Evolutionary conservation across 2,329 filamentous ascomycete genomes (phyloP).

Genomic region (Aspergillus flavus): DNA sequence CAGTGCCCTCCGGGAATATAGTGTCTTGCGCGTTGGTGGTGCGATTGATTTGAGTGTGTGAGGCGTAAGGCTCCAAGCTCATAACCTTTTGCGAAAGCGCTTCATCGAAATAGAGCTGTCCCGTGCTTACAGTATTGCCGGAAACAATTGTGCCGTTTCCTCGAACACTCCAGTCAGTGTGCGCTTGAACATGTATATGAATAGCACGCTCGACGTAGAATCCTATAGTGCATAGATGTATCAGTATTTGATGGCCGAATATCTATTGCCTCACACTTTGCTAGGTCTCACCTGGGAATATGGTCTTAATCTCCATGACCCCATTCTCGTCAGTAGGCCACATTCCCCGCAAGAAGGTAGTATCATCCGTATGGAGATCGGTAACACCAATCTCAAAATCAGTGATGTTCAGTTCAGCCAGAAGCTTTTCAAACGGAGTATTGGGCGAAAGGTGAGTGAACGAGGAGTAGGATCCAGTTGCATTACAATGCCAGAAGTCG

Average conservation of each 20-base stretch:
- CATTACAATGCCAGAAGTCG: slow-evolving; percentile 50
- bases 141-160: slow-evolving; percentile 31
- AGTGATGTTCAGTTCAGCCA: slow-evolving; percentile 30
- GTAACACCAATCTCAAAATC: slow-evolving; percentile 23
- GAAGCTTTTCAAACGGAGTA: slow-evolving; percentile 30
- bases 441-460: slow-evolving; percentile 32
- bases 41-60: slow-evolving; percentile 39
- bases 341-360: slow-evolving; percentile 51
- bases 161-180: slow-evolving; percentile 33
- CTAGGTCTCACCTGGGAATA: slow-evolving; percentile 35
- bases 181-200: slow-evolving; percentile 53
- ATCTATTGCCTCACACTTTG: background rate
- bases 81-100: slow-evolving; percentile 33
- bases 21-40: slow-evolving; percentile 33
- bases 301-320: slow-evolving; percentile 50
- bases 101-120: slow-evolving; percentile 38
- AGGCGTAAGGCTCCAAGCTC: slow-evolving; percentile 37
- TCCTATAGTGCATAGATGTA: slow-evolving; percentile 23
- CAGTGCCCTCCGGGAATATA: slow-evolving; percentile 11
- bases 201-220: slow-evolving; percentile 47
- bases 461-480: slow-evolving; percentile 44
- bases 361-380: slow-evolving; percentile 28
- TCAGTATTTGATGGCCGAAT: background rate
- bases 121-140: slow-evolving; percentile 32
- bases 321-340: slow-evolving; percentile 49